Percentiles rank a stretch among this genome's conserved stretches.
Conservation (phyloP, 2,329 filamentous ascomycete genomes). For the Fusarium lyarnte region DNA sequence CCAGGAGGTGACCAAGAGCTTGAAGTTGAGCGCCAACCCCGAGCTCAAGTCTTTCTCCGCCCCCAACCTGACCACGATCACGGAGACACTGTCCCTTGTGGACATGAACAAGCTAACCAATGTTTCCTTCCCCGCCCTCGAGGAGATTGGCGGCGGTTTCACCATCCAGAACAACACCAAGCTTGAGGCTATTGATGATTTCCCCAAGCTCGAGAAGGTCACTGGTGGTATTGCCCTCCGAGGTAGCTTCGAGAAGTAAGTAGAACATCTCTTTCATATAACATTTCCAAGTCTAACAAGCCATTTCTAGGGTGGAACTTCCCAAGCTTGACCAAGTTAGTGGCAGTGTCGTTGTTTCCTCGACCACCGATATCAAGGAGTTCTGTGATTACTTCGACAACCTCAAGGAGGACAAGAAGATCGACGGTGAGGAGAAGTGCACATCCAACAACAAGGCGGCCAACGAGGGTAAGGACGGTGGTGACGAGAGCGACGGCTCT, state of each 20-base stretch:
- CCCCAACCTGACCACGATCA: slow-evolving; percentile 76
- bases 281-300: neutral
- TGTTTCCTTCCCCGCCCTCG: slow-evolving; percentile 77
- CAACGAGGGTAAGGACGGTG: slow-evolving; percentile 56
- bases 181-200: slow-evolving; percentile 71
- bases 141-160: slow-evolving; percentile 78
- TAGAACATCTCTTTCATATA: slow-evolving; percentile 33
- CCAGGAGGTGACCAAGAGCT: slow-evolving; percentile 75
- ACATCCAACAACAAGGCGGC: slow-evolving; percentile 61
- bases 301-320: slow-evolving; percentile 70
- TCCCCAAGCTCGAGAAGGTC: slow-evolving; percentile 74
- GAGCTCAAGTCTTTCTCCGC: slow-evolving; percentile 69
- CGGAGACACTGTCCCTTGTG: slow-evolving; percentile 66
- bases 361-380: slow-evolving; percentile 67
- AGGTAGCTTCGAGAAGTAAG: slow-evolving; percentile 86
- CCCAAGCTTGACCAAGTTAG: slow-evolving; percentile 73
- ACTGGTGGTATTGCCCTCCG: slow-evolving; percentile 85
- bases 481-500: slow-evolving; percentile 40
- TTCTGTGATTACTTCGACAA: slow-evolving; percentile 65
- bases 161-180: slow-evolving; percentile 91
- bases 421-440: slow-evolving; percentile 59
- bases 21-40: slow-evolving; percentile 84
- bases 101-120: slow-evolving; percentile 73
- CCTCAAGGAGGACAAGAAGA: slow-evolving; percentile 50
- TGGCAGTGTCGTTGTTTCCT: slow-evolving; percentile 76